phyloP scores from a whole-genome alignment of 2,329 filamentous ascomycete genomes.

The Trichoderma polysporum region DNA sequence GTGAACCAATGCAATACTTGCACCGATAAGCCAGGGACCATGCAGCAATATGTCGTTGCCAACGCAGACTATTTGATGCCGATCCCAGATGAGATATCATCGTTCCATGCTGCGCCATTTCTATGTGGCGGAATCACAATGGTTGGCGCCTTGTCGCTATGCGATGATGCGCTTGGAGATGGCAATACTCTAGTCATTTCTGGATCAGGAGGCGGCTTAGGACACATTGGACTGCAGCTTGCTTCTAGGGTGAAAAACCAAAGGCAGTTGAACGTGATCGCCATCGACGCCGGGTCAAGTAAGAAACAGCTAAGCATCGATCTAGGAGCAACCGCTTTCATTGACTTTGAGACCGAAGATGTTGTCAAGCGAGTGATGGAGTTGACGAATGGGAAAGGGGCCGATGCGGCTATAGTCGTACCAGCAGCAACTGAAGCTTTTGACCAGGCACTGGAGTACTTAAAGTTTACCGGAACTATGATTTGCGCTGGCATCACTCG shows the following conservation, averaged over 20 bases:
- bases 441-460: background rate
- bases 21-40: conserved; percentile 1
- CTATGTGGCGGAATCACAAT: conserved; percentile 4
- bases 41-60: conserved; percentile 12
- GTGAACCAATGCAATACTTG: background rate
- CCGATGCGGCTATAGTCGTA: conserved; percentile 1
- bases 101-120: background rate
- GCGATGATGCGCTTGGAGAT: background rate
- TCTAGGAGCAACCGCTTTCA: background rate
- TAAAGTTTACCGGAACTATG: background rate
- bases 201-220: background rate
- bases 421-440: conserved; percentile 2
- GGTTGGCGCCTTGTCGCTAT: background rate
- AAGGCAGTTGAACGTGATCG: background rate
- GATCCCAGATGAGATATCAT: background rate
- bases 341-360: background rate
- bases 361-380: background rate
- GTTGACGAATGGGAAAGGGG: background rate
- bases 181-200: conserved; percentile 1
- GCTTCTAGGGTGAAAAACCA: background rate
- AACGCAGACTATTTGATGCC: conserved; percentile 9
- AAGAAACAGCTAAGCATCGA: background rate
- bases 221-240: background rate
- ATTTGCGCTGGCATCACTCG: background rate
- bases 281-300: background rate